Conservation (phyloP, 1,139 yeast species). For the Hyphopichia pseudoburtonii region DNA sequence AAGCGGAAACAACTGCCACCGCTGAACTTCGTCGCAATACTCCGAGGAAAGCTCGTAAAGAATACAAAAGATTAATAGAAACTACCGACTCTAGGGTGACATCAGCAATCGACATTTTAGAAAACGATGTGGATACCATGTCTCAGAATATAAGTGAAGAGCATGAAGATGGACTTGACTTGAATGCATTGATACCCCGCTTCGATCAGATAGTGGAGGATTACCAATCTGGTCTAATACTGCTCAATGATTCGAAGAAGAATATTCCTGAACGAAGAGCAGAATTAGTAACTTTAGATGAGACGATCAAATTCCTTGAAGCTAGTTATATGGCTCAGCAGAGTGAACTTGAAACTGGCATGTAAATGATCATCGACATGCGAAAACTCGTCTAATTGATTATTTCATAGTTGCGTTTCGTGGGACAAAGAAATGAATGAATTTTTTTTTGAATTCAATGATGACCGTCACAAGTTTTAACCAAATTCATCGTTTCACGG, state of each 20-base stretch:
- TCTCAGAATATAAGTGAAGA: slow-evolving; percentile 1
- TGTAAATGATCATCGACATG: neutral
- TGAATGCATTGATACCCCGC: slow-evolving; percentile 11
- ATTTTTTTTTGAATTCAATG: too few species aligned
- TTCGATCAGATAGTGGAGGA: slow-evolving; percentile 23
- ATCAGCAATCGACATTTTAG: slow-evolving; percentile 19
- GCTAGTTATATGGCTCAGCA: slow-evolving; percentile 14
- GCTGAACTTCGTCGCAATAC: slow-evolving; percentile 52
- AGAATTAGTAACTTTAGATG: slow-evolving; percentile 30
- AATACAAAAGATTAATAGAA: slow-evolving; percentile 28
- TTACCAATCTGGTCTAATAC: slow-evolving; percentile 25
- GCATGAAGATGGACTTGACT: slow-evolving; percentile 9
- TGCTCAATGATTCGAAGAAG: slow-evolving; percentile 25
- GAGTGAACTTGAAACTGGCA: neutral
- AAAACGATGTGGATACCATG: slow-evolving; percentile 8
- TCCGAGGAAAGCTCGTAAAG: slow-evolving; percentile 38
- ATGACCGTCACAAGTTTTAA: too few species aligned
- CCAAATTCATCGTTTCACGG: too few species aligned
- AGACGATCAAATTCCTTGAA: slow-evolving; percentile 33
- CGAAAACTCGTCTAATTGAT: slow-evolving; percentile 1
- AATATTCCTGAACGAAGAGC: slow-evolving; percentile 32
- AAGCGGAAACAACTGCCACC: slow-evolving; percentile 54
- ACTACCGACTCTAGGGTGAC: slow-evolving; percentile 36
- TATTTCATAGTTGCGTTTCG: too few species aligned
- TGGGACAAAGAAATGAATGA: too few species aligned